Evolutionary conservation across 2,329 filamentous ascomycete genomes (phyloP), one percentile per base, ranked within the genome.

Genomic region (Zymoseptoria crescenta): DNA sequence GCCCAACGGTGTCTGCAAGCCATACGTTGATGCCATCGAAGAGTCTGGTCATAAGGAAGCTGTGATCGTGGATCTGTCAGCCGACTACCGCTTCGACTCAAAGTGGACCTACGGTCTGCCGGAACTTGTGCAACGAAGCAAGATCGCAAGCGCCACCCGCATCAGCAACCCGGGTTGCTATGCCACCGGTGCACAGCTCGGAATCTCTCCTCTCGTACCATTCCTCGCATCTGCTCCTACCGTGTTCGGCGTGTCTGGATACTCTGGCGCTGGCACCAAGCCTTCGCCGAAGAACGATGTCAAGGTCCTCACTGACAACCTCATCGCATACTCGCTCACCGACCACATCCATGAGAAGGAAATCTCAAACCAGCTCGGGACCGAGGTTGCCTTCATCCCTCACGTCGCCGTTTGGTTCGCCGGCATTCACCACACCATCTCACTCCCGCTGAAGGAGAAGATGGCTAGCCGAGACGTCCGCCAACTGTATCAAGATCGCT

Each of bases 361-460:
- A 74, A 94, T 97, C 64, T 87, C 87, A 71, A 73, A 78, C 56
- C 91, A 96, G 72, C 83, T 97, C 9, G 88, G 87, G 54, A 81
- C 79, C 13, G 77, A 83, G 19, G 86, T 96, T 9, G 88, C 87
- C 5, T 99, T 99, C 73, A 88, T 94, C 59, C 94, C 94, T 6
- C 94, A 97, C 74, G 92, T 96, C 24, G 90, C 91, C n/a, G 85
- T 88, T 13, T 97, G 91, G 93, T 97, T 97, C 83, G 88, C 95
- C 72, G 93, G 93, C 64, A 97, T 97, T 67, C 86, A 90, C 72
- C 89, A 92, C 75, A 93, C 91, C 48, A 92, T 97, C 74, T 91
- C 86, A 71, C 89, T 97, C 54, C 93, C 93, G 10, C 81, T 99
- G 8, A 87, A 87, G 70, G 83, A 93, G 75, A 82, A 84, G 62